These are phyloP conservation scores for Camelina neglecta DNA, from an alignment of 345 rosid species.

Conservation along the genomic window DNA sequence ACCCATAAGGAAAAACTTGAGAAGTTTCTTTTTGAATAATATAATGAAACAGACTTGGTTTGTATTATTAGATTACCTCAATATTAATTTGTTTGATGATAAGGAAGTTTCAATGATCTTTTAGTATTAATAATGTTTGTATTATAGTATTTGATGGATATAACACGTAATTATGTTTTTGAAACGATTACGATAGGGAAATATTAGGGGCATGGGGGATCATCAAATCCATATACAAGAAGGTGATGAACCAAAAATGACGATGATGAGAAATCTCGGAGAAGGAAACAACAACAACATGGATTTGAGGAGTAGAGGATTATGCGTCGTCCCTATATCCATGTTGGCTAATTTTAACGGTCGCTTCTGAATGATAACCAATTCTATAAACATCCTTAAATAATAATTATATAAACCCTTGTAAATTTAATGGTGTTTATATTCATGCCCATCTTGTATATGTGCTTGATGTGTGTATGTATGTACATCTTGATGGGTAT, in stretches of 20 bases:
- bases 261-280: constrained; percentile 23
- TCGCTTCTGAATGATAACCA: constrained; percentile 41
- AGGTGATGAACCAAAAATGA: constrained; percentile 27
- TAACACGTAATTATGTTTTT: constrained; percentile 21
- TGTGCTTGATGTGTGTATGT: constrained; percentile 36
- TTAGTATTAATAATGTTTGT: too few relatives aligned
- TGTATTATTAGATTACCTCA: constrained; percentile 17
- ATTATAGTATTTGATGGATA: constrained; percentile 9
- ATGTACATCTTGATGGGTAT: constrained; percentile 12
- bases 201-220: constrained; percentile 22
- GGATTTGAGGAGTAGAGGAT: constrained; percentile 73
- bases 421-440: constrained; percentile 29
- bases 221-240: constrained; percentile 40
- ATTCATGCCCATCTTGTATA: constrained; percentile 29
- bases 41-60: constrained; percentile 12
- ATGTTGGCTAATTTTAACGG: constrained; percentile 66
- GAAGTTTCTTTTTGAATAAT: constrained; percentile 16
- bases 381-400: background rate
- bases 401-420: background rate
- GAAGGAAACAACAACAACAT: constrained; percentile 34
- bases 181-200: constrained; percentile 38
- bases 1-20: background rate
- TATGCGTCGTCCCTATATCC: constrained; percentile 79
- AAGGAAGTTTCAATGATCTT: constrained; percentile 16
- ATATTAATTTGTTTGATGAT: constrained; percentile 7